Conservation (phyloP, 306 rosid species). For the Sicyos edulis region DNA sequence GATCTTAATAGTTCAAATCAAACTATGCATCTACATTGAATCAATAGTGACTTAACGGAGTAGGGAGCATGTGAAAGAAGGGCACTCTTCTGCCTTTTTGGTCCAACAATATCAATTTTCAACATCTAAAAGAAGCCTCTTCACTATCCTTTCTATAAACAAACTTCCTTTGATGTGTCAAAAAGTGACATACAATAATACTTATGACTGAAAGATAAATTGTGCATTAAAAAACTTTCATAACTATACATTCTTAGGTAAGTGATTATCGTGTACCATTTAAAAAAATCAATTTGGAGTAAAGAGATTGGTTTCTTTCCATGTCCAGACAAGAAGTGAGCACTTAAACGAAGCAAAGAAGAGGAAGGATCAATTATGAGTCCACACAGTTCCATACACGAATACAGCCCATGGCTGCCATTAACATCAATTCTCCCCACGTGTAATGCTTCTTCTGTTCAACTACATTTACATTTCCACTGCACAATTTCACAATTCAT, state of each 20-base stretch:
- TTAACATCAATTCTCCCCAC: not conserved
- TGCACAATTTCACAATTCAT: not conserved
- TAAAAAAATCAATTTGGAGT: too few species aligned
- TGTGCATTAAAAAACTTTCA: too few species aligned
- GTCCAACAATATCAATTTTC: not conserved
- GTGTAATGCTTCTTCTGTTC: not conserved
- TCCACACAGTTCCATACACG: not conserved
- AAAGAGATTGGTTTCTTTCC: not conserved
- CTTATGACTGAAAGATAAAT: too few species aligned
- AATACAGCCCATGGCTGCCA: not conserved
- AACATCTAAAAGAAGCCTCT: not conserved
- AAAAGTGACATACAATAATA: too few species aligned
- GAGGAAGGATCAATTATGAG: not conserved
- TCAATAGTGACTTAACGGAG: not conserved
- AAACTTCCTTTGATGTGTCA: too few species aligned
- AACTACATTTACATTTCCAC: not conserved
- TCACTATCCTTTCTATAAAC: not conserved
- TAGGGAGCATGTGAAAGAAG: not conserved
- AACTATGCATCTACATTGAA: too few species aligned
- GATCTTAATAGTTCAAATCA: too few species aligned
- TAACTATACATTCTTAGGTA: too few species aligned
- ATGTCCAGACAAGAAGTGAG: constrained; percentile 10
- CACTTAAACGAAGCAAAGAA: not conserved
- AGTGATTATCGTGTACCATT: too few species aligned
- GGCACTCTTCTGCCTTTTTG: not conserved